Conservation (phyloP, 208 protist species). For the Trypanosoma cruzi region DNA sequence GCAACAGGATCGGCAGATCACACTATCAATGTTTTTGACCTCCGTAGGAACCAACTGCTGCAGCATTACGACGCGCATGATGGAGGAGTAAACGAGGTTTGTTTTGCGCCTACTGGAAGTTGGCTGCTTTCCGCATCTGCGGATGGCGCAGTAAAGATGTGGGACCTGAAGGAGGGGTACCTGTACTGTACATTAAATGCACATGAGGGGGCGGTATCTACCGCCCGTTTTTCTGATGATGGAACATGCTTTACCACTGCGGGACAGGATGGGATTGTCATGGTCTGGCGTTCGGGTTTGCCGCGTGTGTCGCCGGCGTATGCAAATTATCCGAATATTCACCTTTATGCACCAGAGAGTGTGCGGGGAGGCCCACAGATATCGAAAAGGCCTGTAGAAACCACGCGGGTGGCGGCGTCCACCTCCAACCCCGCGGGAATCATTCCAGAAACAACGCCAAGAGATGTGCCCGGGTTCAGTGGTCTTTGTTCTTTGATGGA, state of each 20-base stretch:
- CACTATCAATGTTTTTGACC: conserved; percentile 88
- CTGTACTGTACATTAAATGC: conserved; percentile 87
- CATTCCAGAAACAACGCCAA: neutral
- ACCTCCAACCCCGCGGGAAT: neutral
- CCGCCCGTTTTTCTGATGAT: conserved; percentile 51
- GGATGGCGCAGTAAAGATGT: conserved; percentile 84
- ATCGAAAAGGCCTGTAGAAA: neutral
- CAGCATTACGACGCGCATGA: conserved; percentile 88
- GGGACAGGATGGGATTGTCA: conserved; percentile 69
- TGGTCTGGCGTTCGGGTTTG: conserved; percentile 85
- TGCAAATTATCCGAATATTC: neutral
- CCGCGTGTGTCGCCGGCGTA: conserved; percentile 21
- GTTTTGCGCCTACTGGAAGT: conserved; percentile 74
- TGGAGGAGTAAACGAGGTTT: conserved; percentile 62
- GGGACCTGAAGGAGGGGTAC: conserved; percentile 82
- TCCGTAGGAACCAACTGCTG: conserved; percentile 72
- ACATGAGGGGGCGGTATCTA: conserved; percentile 73
- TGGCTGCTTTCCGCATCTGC: conserved; percentile 81
- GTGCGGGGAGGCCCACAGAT: neutral
- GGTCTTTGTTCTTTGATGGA: conserved; percentile 15
- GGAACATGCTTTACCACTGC: conserved; percentile 68
- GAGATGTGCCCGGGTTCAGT: neutral
- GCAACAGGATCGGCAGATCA: conserved; percentile 68
- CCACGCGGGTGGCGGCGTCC: neutral
- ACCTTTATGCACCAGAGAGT: neutral